Conservation (phyloP, 164 flowering plant species). For the Cinnamomum chago region DNA sequence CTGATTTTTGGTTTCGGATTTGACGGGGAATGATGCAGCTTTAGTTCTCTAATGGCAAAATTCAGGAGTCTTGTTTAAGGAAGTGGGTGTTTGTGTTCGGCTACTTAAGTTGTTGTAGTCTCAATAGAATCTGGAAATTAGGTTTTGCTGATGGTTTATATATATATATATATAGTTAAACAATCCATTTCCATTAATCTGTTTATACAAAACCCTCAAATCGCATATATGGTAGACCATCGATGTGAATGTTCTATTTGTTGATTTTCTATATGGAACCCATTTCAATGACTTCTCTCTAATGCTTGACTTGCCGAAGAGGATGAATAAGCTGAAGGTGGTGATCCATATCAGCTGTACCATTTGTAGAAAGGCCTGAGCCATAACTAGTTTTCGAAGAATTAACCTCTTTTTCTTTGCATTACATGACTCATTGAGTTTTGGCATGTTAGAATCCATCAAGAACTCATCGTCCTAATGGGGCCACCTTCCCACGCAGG, state of each 20-base stretch:
- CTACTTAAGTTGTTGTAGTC: slow-evolving; percentile 31
- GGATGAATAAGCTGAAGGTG: slow-evolving; percentile 39
- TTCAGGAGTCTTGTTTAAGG: slow-evolving; percentile 5
- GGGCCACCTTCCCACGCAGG: slow-evolving; percentile 37
- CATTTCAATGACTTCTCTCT: slow-evolving; percentile 45
- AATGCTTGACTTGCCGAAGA: slow-evolving; percentile 22
- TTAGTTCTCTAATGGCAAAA: slow-evolving; percentile 28
- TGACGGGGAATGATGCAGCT: slow-evolving; percentile 47
- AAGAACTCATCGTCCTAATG: slow-evolving; percentile 70
- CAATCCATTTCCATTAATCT: neutral
- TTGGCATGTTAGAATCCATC: slow-evolving; percentile 48
- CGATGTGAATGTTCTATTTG: neutral
- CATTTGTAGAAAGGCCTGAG: slow-evolving; percentile 16
- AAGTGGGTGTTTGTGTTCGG: slow-evolving; percentile 14
- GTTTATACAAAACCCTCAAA: neutral
- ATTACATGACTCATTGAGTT: slow-evolving; percentile 26
- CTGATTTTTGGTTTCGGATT: slow-evolving; percentile 22
- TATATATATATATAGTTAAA: too few species aligned
- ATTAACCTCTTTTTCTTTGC: slow-evolving; percentile 20
- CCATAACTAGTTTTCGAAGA: slow-evolving; percentile 18
- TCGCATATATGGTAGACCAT: neutral
- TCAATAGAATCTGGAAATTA: slow-evolving; percentile 33
- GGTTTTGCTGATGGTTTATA: slow-evolving; percentile 35
- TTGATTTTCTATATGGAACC: slow-evolving; percentile 29
- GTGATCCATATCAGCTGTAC: slow-evolving; percentile 28